Conservation (phyloP, 176 grass and related monocot genomes). For the Oryza meridionalis region DNA sequence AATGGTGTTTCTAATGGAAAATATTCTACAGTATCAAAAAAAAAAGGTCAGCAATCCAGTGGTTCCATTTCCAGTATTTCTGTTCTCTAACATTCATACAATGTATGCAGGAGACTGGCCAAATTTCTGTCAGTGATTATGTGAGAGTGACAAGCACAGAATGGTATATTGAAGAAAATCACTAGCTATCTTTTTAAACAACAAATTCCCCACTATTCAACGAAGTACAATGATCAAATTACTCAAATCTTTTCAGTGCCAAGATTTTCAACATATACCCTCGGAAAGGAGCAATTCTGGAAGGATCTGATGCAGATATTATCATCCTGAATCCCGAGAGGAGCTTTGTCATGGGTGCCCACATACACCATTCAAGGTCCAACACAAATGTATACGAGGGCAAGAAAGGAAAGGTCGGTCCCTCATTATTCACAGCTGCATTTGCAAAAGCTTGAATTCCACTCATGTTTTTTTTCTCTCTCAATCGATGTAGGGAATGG, state of each 20-base stretch:
- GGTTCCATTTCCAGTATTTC: constrained; percentile 20
- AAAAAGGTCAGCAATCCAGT: constrained; percentile 11
- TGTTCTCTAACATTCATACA: constrained; percentile 38
- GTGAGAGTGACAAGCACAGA: constrained; percentile 91
- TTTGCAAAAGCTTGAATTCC: constrained; percentile 6
- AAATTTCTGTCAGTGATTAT: constrained; percentile 80
- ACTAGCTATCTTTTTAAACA: neutral
- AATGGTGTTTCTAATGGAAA: neutral
- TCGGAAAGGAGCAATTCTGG: constrained; percentile 80
- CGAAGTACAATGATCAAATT: constrained; percentile 20
- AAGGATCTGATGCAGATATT: constrained; percentile 93
- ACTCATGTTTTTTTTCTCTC: neutral
- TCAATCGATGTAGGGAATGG: constrained; percentile 65
- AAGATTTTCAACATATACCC: constrained; percentile 97
- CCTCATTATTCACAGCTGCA: neutral
- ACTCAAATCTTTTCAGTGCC: constrained; percentile 54
- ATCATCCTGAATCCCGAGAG: constrained; percentile 85
- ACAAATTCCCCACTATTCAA: neutral
- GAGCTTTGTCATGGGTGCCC: constrained; percentile 63
- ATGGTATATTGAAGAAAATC: constrained; percentile 58
- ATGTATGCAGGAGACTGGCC: constrained; percentile 69
- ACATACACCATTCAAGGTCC: constrained; percentile 78
- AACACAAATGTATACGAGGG: constrained; percentile 87
- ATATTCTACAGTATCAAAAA: neutral
- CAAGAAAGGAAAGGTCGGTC: constrained; percentile 77